Evolutionary conservation across 2,329 filamentous ascomycete genomes (phyloP).

Genomic region (Penicillium vulpinum): DNA sequence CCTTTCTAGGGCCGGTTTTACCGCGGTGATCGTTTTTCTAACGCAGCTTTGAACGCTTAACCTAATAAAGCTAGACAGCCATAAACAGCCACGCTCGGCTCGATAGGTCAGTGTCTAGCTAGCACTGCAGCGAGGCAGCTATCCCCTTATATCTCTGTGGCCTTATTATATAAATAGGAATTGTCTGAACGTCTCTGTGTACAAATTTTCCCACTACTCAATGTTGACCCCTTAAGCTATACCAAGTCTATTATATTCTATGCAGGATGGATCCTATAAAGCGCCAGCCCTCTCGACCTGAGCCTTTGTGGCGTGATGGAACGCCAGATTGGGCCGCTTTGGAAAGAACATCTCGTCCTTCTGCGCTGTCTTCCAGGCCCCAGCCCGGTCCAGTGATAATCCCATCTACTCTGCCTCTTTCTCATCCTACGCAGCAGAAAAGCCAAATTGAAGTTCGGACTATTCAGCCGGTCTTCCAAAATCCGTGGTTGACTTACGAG

Average conservation of each 20-base stretch:
- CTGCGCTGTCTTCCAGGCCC: background rate
- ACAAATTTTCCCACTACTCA: no score
- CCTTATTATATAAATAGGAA: no score
- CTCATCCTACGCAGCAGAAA: background rate
- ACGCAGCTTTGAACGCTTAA: background rate
- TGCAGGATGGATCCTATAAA: background rate
- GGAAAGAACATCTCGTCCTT: background rate
- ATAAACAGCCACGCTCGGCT: no score
- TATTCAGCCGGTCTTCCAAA: background rate
- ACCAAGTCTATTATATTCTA: background rate
- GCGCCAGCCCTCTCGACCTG: background rate
- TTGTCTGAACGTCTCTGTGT: no score
- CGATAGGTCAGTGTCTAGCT: no score
- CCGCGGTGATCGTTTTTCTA: background rate
- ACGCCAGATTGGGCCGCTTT: background rate
- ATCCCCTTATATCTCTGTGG: no score
- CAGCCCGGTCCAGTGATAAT: background rate
- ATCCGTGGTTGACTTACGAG: background rate
- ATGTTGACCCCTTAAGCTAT: no score
- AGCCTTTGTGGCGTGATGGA: background rate
- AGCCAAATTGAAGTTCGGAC: background rate
- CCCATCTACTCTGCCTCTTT: background rate
- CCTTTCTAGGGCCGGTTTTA: background rate
- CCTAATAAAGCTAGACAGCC: no score
- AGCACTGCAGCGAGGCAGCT: no score